Conservation (phyloP, 805 yeast species). For the Huiozyma naganishii region DNA sequence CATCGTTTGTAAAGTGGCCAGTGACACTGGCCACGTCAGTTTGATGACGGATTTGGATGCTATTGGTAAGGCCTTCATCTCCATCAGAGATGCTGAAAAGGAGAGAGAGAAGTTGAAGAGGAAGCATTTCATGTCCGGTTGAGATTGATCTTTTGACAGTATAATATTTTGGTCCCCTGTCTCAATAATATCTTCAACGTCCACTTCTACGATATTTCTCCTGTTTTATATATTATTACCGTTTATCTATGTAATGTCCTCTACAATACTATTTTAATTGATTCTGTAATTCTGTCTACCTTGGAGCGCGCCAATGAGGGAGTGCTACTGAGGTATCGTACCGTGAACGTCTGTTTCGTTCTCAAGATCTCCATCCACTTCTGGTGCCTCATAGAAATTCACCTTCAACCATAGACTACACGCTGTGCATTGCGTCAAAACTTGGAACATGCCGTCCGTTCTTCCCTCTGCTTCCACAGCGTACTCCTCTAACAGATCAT, state of each 20-base stretch:
- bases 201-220: too few species aligned
- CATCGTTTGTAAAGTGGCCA: conserved; percentile 54
- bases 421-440: conserved; percentile 67
- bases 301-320: too few species aligned
- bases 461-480: conserved; percentile 31
- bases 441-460: conserved; percentile 40
- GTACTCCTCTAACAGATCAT: conserved; percentile 45
- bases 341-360: too few species aligned
- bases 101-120: conserved; percentile 2
- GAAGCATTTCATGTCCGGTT: conserved; percentile 1
- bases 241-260: too few species aligned
- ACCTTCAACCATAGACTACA: conserved; percentile 86
- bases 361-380: conserved; percentile 3
- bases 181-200: too few species aligned
- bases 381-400: conserved; percentile 37
- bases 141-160: not conserved
- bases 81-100: conserved; percentile 50
- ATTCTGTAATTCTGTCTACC: not conserved
- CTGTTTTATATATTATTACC: too few species aligned
- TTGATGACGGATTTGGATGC: conserved; percentile 63
- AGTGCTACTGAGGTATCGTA: too few species aligned
- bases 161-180: too few species aligned
- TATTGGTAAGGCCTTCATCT: conserved; percentile 60
- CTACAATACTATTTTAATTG: not conserved
- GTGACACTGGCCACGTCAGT: conserved; percentile 67